Evolutionary conservation across 2,329 filamentous ascomycete species (phyloP).

Genomic region (Emmonsiellopsis sp.): DNA sequence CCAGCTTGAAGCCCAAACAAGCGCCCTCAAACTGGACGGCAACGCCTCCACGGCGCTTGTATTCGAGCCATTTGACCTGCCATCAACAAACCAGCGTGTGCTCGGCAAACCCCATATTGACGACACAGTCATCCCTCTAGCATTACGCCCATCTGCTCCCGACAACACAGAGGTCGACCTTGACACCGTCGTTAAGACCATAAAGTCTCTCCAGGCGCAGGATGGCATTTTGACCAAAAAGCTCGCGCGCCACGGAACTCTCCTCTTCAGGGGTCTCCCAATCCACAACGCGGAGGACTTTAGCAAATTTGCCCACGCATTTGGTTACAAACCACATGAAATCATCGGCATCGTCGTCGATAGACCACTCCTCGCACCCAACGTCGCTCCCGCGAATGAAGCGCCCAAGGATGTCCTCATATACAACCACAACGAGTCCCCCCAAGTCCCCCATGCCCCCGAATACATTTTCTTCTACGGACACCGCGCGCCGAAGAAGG

Average conservation of each 20-base stretch:
- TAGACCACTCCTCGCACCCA: constrained; percentile 34
- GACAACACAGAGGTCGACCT: constrained; percentile 18
- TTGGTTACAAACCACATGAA: constrained; percentile 40
- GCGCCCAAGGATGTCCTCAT: constrained; percentile 20
- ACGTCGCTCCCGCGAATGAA: constrained; percentile 41
- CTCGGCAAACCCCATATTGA: constrained; percentile 28
- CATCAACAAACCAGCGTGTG: constrained; percentile 22
- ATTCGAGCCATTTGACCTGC: constrained; percentile 33
- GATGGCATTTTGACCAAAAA: constrained; percentile 29
- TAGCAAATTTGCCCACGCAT: constrained; percentile 42
- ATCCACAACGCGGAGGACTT: not conserved
- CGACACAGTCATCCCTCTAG: constrained; percentile 31
- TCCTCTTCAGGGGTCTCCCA: constrained; percentile 20
- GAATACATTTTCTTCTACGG: constrained; percentile 44
- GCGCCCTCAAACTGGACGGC: constrained; percentile 14
- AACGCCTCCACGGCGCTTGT: constrained; percentile 11
- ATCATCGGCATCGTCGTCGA: constrained; percentile 44
- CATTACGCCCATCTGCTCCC: constrained; percentile 22
- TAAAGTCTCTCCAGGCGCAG: constrained; percentile 28
- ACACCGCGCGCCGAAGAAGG: not conserved
- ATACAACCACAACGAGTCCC: constrained; percentile 1
- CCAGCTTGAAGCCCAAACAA: not conserved
- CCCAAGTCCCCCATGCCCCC: constrained; percentile 41
- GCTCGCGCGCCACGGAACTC: constrained; percentile 36
- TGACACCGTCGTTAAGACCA: constrained; percentile 25